Percentiles rank a stretch among this genome's conserved stretches.
Evolutionary conservation across 75 land plant genomes (phyloP).

Genomic region (Pinus taeda): DNA sequence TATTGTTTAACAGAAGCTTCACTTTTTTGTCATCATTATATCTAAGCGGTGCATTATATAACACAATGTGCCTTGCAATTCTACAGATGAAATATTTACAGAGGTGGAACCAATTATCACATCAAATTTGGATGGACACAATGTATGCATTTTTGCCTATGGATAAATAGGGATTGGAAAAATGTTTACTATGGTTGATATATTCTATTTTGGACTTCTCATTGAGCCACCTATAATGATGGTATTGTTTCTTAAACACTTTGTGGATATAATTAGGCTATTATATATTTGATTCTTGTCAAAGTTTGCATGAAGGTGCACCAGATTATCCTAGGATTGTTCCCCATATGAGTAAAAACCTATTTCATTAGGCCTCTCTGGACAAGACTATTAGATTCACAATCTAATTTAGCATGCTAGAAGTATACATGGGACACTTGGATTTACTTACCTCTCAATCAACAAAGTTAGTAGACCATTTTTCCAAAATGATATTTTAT

Average conservation of each 20-base stretch:
- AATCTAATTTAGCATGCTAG: slow-evolving; percentile 78
- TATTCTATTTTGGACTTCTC: background rate
- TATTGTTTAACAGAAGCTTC: background rate
- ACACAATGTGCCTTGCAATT: background rate
- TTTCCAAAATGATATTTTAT: slow-evolving; percentile 31
- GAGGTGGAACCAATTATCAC: slow-evolving; percentile 81
- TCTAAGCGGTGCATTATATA: background rate
- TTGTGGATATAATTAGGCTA: background rate
- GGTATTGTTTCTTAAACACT: background rate
- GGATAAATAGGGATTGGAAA: slow-evolving; percentile 90
- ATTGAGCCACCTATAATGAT: no score
- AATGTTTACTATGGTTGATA: slow-evolving; percentile 76
- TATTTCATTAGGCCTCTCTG: slow-evolving; percentile 46
- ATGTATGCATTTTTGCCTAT: slow-evolving; percentile 82
- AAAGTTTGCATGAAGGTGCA: slow-evolving; percentile 55
- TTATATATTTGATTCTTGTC: background rate
- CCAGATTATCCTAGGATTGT: slow-evolving; percentile 63
- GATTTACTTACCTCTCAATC: slow-evolving; percentile 54
- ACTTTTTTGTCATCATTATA: background rate
- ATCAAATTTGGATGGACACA: slow-evolving; percentile 77
- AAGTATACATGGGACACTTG: slow-evolving; percentile 77
- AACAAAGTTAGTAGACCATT: slow-evolving; percentile 19
- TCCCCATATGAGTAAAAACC: slow-evolving; percentile 44
- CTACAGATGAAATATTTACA: slow-evolving; percentile 70
- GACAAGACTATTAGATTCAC: slow-evolving; percentile 33